These are phyloP conservation scores for Chaetomium cochliodes DNA, from an alignment of 495 filamentous ascomycete species.

Conservation along the genomic window DNA sequence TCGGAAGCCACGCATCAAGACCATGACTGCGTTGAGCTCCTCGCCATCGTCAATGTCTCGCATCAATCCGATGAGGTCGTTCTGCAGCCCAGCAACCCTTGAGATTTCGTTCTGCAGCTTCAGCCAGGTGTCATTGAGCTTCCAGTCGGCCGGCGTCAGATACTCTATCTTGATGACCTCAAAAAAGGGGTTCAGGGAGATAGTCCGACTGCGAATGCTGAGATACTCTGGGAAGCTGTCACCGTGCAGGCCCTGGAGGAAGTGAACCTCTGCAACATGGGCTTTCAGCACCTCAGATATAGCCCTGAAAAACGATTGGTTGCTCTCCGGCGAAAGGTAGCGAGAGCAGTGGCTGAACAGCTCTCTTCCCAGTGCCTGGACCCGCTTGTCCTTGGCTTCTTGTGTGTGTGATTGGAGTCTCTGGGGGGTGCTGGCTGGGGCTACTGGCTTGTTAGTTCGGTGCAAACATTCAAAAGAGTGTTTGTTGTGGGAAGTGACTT, in stretches of 20 bases:
- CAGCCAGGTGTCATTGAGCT: slow-evolving; percentile 2
- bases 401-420: neutral
- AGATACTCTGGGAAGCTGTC: slow-evolving; percentile 22
- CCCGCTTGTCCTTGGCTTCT: neutral
- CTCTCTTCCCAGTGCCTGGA: slow-evolving; percentile 2
- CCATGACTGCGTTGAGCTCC: slow-evolving; percentile 26
- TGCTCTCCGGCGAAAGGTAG: slow-evolving; percentile 5
- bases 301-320: slow-evolving; percentile 18
- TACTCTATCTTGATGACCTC: slow-evolving; percentile 27
- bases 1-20: slow-evolving; percentile 10
- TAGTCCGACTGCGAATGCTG: slow-evolving; percentile 25
- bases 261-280: slow-evolving; percentile 24
- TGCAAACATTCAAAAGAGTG: neutral
- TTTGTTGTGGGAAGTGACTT: neutral
- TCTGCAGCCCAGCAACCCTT: slow-evolving; percentile 23
- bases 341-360: slow-evolving; percentile 12
- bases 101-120: slow-evolving; percentile 22
- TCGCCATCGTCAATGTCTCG: slow-evolving; percentile 27
- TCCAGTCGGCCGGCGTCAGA: neutral
- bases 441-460: neutral
- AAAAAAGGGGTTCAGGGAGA: slow-evolving; percentile 27
- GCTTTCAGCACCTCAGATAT: slow-evolving; percentile 18
- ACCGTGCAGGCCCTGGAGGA: slow-evolving; percentile 13
- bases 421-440: neutral
- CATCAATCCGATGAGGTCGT: slow-evolving; percentile 28